Evolutionary conservation across 108 stramenopile species (phyloP), one percentile per base, ranked within the genome.

Genomic region (Parietichytrium sp.): DNA sequence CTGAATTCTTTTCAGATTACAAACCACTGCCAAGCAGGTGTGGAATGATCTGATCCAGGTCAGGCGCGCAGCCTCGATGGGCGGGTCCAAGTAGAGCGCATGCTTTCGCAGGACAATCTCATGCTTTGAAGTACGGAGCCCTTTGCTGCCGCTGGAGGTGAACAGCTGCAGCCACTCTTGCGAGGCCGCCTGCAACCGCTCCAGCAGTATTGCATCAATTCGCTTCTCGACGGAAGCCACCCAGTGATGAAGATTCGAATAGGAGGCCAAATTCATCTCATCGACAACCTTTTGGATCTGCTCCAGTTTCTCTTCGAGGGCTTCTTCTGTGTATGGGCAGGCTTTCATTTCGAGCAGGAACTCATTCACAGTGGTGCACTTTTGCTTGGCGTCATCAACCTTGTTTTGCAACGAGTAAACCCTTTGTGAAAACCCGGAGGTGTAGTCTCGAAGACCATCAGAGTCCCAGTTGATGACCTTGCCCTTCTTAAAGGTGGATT

Each of bases 321-420:
- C 4, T 0, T 45, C 50, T 4, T 38, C 30, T 45, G 54, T 78
- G 45, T 52, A 88, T 50, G 85, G 30, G 81, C 88, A 90, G 48
- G 83, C 47, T 52, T 80, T 47, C 4, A 90, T 42, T 15, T n/a
- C 25, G 31, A 26, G 16, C 6, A 90, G 55, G 8, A 47, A 18
- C 61, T 84, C 84, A 36, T 88, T 86, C 20, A 50, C 48, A 18
- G 16, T 38, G 1, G 81, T 20, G 12, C 81, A 55, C 50, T 92
- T 89, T 51, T 94, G 79, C 38, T 90, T 92, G 86, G 97, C 91
- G 78, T 94, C 93, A 78, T 96, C 95, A 30, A 96, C 92, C 48
- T 92, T 83, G 84, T 95, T 94, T 81, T 98, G 96, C 48, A 98
- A 90, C 48, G 82, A 82, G 33, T 86, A 84, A 45, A 97, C 95